Base-by-base conservation (phyloP, 352 stramenopile species). In the Blastocystis sp. region DNA sequence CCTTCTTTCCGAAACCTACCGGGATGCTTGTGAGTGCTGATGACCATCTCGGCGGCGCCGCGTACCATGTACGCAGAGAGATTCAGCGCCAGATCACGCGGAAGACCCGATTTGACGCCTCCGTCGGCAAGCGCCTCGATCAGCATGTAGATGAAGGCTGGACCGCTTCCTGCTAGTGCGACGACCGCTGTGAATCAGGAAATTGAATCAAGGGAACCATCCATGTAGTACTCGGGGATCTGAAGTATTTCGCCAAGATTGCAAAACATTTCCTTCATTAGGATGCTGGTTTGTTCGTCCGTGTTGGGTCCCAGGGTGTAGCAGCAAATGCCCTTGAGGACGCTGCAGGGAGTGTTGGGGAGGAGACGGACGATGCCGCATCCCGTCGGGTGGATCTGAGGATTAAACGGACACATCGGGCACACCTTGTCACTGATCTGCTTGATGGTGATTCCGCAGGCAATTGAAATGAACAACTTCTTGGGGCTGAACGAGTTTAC, bases 71-170 rank as follows among this genome's bases (percentile, higher is more conserved):
- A 91, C 21, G 92, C 91, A 1, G 92, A 91, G 4, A 96, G 88
- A 84, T 93, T 87, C 18, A 93, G 88, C 0, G 92, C 92, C 14
- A 93, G 87, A 40, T 89, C 87, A 32, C 92, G 86, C n/a, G 91
- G 89, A 46, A 96, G 88, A 48, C 92, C 92, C 6, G 91, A 88
- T 40, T 90, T 88, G 11, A 96, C 92, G 27, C 91, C 92, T 44
- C 91, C 92, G 88, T 96, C 92, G 42, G 90, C 91, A 8, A 96
- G 84, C 3, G 92, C 92, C 87, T 96, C 92, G 88, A 96, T 95
- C 51, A 95, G 90, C 71, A 93, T 85, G 88, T 93, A 95, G 4
- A 95, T 90, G 86, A 93, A 95, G 1, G 92, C 92, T 27, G 92
- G 92, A 53, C 92, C 92, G 84, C 88, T 92, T 59, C 92, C 92